These are phyloP conservation scores for Pisolithus thermaeus DNA, from an alignment of 1,284 basidiomycete species.

Conservation along the genomic window DNA sequence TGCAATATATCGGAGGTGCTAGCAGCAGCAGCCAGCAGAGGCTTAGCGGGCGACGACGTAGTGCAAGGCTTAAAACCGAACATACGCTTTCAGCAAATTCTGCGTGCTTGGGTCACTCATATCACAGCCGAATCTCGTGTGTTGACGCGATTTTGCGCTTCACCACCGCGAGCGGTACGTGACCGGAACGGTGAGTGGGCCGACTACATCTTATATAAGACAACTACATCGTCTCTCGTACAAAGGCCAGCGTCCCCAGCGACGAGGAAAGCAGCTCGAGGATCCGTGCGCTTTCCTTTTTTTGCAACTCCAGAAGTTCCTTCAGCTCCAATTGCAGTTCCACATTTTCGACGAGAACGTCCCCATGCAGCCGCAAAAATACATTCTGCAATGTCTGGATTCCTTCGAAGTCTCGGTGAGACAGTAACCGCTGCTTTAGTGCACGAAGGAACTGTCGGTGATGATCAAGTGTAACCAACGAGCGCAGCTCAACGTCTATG, in stretches of 20 bases:
- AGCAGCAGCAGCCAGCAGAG: conserved; percentile 5
- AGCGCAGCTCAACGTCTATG: conserved; percentile 87
- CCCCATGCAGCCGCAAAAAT: conserved; percentile 82
- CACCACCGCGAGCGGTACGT: conserved; percentile 21
- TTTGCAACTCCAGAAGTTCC: conserved; percentile 56
- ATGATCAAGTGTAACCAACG: conserved; percentile 61
- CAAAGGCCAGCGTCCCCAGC: conserved; percentile 67
- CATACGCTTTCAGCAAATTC: conserved; percentile 13
- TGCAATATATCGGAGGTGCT: conserved; percentile 40
- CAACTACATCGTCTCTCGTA: conserved; percentile 41
- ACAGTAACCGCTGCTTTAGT: conserved; percentile 66
- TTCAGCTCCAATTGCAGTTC: conserved; percentile 59
- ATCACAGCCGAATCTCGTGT: background rate
- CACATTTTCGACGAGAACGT: conserved; percentile 65
- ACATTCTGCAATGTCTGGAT: conserved; percentile 87
- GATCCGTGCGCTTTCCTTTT: conserved; percentile 67
- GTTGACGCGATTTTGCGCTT: conserved; percentile 2
- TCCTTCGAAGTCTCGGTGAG: conserved; percentile 91
- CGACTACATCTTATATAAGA: no score
- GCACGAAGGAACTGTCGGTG: conserved; percentile 72
- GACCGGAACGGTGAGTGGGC: conserved; percentile 23
- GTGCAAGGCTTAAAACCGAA: conserved; percentile 25
- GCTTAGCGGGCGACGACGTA: conserved; percentile 28
- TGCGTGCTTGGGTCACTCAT: background rate
- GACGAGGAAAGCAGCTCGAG: conserved; percentile 66